Evolutionary conservation across 2,329 filamentous ascomycete species (phyloP).

Genomic region (Paracoccidioides brasiliensis): DNA sequence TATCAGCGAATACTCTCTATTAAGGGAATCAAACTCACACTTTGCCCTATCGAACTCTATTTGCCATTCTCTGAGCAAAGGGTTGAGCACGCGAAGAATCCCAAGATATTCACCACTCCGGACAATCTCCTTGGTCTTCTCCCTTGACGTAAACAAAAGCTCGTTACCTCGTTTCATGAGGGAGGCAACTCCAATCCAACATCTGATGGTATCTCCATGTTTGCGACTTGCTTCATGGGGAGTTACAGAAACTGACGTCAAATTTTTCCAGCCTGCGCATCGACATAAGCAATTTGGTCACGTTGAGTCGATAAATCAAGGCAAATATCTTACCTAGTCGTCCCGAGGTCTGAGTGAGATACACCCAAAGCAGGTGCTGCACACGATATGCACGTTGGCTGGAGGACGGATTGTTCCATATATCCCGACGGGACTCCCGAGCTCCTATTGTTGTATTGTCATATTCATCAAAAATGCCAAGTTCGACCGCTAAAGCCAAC

Average conservation of each 20-base stretch:
- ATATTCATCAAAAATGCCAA: constrained; percentile 38
- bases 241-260: constrained; percentile 12
- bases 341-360: constrained; percentile 40
- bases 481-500: constrained; percentile 39
- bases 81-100: constrained; percentile 62
- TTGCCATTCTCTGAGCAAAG: constrained; percentile 63
- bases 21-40: constrained; percentile 20
- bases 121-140: constrained; percentile 70
- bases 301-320: constrained; percentile 24
- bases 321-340: constrained; percentile 37
- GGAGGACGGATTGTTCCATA: constrained; percentile 19
- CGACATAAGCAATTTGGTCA: constrained; percentile 13
- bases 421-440: constrained; percentile 12
- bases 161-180: constrained; percentile 77
- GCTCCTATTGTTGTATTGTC: constrained; percentile 29
- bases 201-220: constrained; percentile 31
- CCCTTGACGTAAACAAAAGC: constrained; percentile 64
- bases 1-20: not conserved
- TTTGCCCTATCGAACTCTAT: constrained; percentile 29
- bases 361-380: constrained; percentile 32
- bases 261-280: constrained; percentile 12
- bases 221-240: constrained; percentile 11
- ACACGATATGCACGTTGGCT: constrained; percentile 24
- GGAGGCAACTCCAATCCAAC: constrained; percentile 72
- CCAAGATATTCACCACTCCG: constrained; percentile 65